A percentile compares a stretch with the other conserved stretches of the same genome.
Evolutionary conservation across 805 yeast genomes (phyloP).

Genomic region (Pichia ethanolica): DNA sequence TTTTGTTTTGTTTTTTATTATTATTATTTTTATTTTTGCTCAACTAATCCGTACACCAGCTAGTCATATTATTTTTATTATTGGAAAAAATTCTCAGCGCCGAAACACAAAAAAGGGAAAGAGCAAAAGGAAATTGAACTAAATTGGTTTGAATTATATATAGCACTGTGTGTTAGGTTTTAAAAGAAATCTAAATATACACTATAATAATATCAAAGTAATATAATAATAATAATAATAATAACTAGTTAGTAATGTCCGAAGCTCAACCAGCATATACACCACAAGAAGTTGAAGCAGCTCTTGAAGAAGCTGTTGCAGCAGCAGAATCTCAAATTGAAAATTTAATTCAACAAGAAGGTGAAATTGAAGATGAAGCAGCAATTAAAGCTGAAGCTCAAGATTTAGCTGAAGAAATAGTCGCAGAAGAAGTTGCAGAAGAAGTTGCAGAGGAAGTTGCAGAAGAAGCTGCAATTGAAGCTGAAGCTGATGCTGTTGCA

Average conservation of each 20-base stretch:
- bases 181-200: too few species aligned
- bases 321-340: slow-evolving; percentile 8
- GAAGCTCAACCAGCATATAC: slow-evolving; percentile 41
- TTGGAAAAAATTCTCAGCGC: too few species aligned
- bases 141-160: too few species aligned
- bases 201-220: too few species aligned
- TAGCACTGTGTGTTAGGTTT: too few species aligned
- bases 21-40: too few species aligned
- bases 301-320: slow-evolving; percentile 7
- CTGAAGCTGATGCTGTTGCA: slow-evolving; percentile 16
- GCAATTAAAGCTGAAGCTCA: neutral
- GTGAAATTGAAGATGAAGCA: neutral
- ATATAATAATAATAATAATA: slow-evolving; percentile 54
- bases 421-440: slow-evolving; percentile 7
- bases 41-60: too few species aligned
- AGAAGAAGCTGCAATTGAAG: slow-evolving; percentile 22
- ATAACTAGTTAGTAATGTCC: slow-evolving; percentile 19
- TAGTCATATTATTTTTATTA: too few species aligned
- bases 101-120: too few species aligned
- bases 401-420: slow-evolving; percentile 3
- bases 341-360: slow-evolving; percentile 12
- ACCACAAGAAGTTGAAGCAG: slow-evolving; percentile 11
- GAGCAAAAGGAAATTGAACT: too few species aligned
- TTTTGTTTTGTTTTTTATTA: too few species aligned
- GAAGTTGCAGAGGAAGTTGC: slow-evolving; percentile 10